A percentile compares a stretch with the other conserved stretches of the same genome.
These are phyloP conservation scores for Ceratocystis huliohia DNA, from an alignment of 2,329 filamentous ascomycete species.

Conservation along the genomic window DNA sequence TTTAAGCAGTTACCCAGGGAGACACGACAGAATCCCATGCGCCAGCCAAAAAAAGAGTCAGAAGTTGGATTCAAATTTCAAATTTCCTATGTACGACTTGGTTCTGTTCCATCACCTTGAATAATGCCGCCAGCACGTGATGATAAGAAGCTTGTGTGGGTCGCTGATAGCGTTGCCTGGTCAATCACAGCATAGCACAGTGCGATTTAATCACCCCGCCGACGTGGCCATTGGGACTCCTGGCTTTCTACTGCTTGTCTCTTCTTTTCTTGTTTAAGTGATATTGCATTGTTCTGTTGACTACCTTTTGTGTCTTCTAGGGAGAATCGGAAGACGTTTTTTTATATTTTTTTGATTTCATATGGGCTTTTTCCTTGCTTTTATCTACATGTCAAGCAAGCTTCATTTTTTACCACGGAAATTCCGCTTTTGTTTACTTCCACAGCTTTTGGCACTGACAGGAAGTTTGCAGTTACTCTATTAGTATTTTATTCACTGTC, in stretches of 20 bases:
- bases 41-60: not conserved
- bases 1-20: constrained; percentile 8
- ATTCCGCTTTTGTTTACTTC: constrained; percentile 10
- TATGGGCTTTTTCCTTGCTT: not conserved
- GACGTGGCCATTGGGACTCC: constrained; percentile 13
- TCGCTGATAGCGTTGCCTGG: constrained; percentile 14
- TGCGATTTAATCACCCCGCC: constrained; percentile 16
- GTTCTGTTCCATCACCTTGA: not conserved
- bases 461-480: not conserved
- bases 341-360: constrained; percentile 11
- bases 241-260: constrained; percentile 6
- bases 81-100: not conserved
- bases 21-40: not conserved
- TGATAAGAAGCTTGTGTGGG: constrained; percentile 9
- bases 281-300: not conserved
- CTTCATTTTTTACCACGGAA: not conserved
- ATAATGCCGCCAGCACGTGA: not conserved
- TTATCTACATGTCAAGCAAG: not conserved
- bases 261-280: constrained; percentile 13
- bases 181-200: constrained; percentile 13
- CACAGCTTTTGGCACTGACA: not conserved
- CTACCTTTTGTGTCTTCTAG: not conserved
- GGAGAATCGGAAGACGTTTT: not conserved
- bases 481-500: not conserved
- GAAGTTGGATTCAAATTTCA: not conserved